These are phyloP conservation scores for Yamadazyma blattariae DNA, from an alignment of 1,139 yeast species.

Conservation along the genomic window DNA sequence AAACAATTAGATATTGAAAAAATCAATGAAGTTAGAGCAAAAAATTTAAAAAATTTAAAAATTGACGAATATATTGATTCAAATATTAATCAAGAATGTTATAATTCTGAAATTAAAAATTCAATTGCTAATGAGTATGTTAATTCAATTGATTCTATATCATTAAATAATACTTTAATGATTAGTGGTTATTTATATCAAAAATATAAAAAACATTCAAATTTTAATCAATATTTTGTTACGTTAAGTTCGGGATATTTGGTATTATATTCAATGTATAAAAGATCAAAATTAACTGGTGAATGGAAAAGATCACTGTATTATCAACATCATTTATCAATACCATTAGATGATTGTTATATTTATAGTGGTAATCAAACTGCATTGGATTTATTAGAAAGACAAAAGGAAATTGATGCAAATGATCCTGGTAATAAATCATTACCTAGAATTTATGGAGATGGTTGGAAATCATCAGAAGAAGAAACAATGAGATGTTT, in stretches of 20 bases:
- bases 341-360: slow-evolving; percentile 68
- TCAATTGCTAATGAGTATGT: slow-evolving; percentile 54
- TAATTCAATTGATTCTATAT: slow-evolving; percentile 54
- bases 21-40: slow-evolving; percentile 35
- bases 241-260: slow-evolving; percentile 70
- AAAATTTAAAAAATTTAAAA: slow-evolving; percentile 45
- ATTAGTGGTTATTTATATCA: slow-evolving; percentile 64
- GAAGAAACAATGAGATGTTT: slow-evolving; percentile 72
- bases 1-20: slow-evolving; percentile 39
- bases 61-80: slow-evolving; percentile 62
- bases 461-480: slow-evolving; percentile 84
- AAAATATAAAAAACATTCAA: slow-evolving; percentile 66
- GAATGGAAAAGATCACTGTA: slow-evolving; percentile 40
- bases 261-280: slow-evolving; percentile 46
- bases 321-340: slow-evolving; percentile 49
- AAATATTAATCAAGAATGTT: slow-evolving; percentile 45
- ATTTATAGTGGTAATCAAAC: slow-evolving; percentile 71
- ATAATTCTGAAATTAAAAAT: slow-evolving; percentile 52
- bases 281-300: slow-evolving; percentile 46
- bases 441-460: slow-evolving; percentile 69
- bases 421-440: slow-evolving; percentile 54
- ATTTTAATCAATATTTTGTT: slow-evolving; percentile 59
- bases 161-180: slow-evolving; percentile 59
- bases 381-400: slow-evolving; percentile 51
- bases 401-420: slow-evolving; percentile 44